Base-by-base conservation (phyloP, 2,329 filamentous ascomycete species). In the Periglandula ipomoeae region DNA sequence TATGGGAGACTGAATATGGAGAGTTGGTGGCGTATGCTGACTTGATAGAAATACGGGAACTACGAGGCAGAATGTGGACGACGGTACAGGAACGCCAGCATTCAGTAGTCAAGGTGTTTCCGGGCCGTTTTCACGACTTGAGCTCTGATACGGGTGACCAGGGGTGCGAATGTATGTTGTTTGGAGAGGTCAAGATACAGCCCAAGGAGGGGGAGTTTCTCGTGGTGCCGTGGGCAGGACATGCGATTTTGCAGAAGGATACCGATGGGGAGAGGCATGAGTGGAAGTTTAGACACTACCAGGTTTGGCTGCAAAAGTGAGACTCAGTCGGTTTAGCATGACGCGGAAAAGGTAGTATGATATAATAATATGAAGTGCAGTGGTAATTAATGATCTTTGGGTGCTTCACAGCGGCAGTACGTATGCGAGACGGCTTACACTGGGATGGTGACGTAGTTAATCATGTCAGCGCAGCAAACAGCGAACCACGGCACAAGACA, bases 61-160 rank as follows among this genome's bases (percentile, higher is more conserved):
- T 74, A 24, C 65, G 73, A 32, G 52, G 53, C 17, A 58, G 62
- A 22, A 75, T 74, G 72, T 73, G 72, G 70, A 61, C 68, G 11
- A 53, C 57, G 19, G 65, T 73, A 19, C 55, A 58, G 48, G 59
- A 62, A 34, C 62, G 72, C 35, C 68, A 58, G 50, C 72, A 75
- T 57, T 64, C 55, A 2, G 62, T 71, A 23, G 55, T 55, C 26
- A 70, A 70, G 55, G 67, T 72, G 7, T 74, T 73, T 49, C 68
- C 69, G 17, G 70, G 60, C 1, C 51, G 51, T 4, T 71, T 71
- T 48, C 37, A 19, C 19, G 44, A 32, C 11, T 23, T 4, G 11
- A 26, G 19, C 3, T 30, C 44, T 8, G 34, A 39, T 5, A 17
- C 53, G n/a, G 56, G 54, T 43, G 54, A 40, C 47, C 49, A 47